Base-by-base conservation (phyloP, 441 rosid genomes). In the Melastoma candidum region DNA sequence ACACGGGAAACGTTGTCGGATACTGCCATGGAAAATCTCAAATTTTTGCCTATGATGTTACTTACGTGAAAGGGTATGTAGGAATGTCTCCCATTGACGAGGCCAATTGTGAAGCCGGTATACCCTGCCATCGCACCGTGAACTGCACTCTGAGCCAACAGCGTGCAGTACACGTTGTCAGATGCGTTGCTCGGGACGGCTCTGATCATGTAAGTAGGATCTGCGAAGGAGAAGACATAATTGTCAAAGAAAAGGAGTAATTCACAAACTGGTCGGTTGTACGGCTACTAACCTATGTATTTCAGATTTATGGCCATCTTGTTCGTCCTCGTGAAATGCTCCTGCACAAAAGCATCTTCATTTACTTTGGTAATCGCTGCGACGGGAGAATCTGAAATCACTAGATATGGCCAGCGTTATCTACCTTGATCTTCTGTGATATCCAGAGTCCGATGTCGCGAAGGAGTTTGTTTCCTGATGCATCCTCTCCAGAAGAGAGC, bases 101-200 rank as follows among this genome's bases (percentile, higher is more conserved):
- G 56, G 36, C 56, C 56, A 2, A 52, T 44, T 26, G 56, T 52
- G 56, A 52, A 52, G 56, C 56, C 56, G 4, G 56, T 52, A 44
- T 29, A 52, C 14, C 56, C 56, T 0, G 58, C 58, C 58, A 54
- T 54, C 4, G 58, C 58, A 2, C 57, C 58, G 11, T 54, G 58
- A 44, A 54, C 47, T 0, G 47, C 58, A 12, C 47, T 54, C 9
- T 54, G 58, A 41, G 58, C 58, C 24, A 54, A 47, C 22, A 39
- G 58, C 1, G 58, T 54, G 48, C 58, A 54, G 48, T 54, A 54
- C 5, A 54, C 47, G 11, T 54, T 54, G 12, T 54, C 58, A n/a
- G 58, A 54, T 7, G 58, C 58, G 11, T 54, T 54, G 47, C 58
- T 54, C 17, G 57, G 58, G 11, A 54, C 25, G 2, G 58, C 58